Conservation (phyloP, 495 filamentous ascomycete species). For the Clavariopsis aquatica region DNA sequence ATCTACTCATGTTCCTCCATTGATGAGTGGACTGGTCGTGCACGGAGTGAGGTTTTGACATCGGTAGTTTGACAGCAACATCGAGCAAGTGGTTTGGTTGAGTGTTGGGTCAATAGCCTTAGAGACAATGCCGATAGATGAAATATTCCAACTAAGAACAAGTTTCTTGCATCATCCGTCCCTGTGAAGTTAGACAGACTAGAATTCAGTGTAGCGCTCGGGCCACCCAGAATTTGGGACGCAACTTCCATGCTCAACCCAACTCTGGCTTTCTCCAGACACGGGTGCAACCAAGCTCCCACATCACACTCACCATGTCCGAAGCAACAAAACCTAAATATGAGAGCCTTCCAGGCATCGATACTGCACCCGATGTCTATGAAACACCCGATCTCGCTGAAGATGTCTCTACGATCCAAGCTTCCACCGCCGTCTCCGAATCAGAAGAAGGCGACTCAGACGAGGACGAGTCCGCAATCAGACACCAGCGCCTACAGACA, state of each 20-base stretch:
- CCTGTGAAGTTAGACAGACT: background rate
- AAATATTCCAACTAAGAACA: background rate
- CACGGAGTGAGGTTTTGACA: background rate
- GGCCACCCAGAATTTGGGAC: slow-evolving; percentile 13
- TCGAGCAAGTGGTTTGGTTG: background rate
- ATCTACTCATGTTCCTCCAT: background rate
- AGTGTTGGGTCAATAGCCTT: background rate
- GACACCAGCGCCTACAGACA: slow-evolving; percentile 69
- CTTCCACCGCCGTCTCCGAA: slow-evolving; percentile 55
- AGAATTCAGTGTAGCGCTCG: background rate
- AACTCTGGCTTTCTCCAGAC: background rate
- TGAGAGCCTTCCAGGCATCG: slow-evolving; percentile 53
- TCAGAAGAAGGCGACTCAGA: slow-evolving; percentile 55
- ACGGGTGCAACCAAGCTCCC: too few species aligned
- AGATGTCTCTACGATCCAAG: slow-evolving; percentile 77
- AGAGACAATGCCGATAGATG: background rate
- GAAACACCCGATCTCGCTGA: slow-evolving; percentile 90
- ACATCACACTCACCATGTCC: slow-evolving; percentile 19
- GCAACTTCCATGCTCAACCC: slow-evolving; percentile 6
- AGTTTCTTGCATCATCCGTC: background rate
- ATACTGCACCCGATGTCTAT: slow-evolving; percentile 89
- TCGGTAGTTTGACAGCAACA: background rate
- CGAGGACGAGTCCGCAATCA: slow-evolving; percentile 63
- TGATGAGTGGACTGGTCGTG: background rate
- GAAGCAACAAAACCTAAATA: slow-evolving; percentile 33